Base-by-base conservation (phyloP, 2,329 filamentous ascomycete species). In the Aspergillus spinulosporus region DNA sequence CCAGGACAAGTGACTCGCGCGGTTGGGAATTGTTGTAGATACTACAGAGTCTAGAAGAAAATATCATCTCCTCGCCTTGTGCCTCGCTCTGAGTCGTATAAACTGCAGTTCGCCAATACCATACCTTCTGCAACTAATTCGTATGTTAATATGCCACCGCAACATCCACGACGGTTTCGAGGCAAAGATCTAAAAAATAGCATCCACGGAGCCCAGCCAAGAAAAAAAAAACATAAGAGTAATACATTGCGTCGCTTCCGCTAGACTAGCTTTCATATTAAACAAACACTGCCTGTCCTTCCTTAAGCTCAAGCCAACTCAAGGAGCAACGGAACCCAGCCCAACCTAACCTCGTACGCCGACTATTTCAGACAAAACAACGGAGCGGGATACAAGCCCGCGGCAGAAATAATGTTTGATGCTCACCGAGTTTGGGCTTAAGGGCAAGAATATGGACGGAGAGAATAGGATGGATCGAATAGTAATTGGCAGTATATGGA, bases 191-290 rank as follows among this genome's bases (percentile, higher is more conserved):
- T 37, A 12, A 12, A 37, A 37, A 12, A 37, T 37, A 37, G 9
- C 11, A 8, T 9, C 9, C 34, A 12, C n/a, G 34, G n/a, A 37
- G 34, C 9, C 34, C 9, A 21, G 21, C n/a, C n/a, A 43, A 43
- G 37, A 53, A 48, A 31, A 49, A 54, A 36, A 51, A 21, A 21
- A 21, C 21, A 21, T 21, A 21, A 44, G 26, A 51, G 39, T 51
- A 51, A 51, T 51, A 51, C 32, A 57, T 49, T 56, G 21, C n/a
- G 14, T 52, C 49, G 49, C 49, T 52, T 52, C 37, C 49, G 49
- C 49, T 52, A 45, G 49, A 31, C 40, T 42, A 44, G 34, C 34
- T 37, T 45, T 45, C 49, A 52, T 52, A 52, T 52, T 52, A 52
- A 52, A 52, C 40, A 52, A 37, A 37, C 34, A 37, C 34, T 11